Conservation (phyloP, 495 filamentous ascomycete genomes). For the Bathelium albidoporum region DNA sequence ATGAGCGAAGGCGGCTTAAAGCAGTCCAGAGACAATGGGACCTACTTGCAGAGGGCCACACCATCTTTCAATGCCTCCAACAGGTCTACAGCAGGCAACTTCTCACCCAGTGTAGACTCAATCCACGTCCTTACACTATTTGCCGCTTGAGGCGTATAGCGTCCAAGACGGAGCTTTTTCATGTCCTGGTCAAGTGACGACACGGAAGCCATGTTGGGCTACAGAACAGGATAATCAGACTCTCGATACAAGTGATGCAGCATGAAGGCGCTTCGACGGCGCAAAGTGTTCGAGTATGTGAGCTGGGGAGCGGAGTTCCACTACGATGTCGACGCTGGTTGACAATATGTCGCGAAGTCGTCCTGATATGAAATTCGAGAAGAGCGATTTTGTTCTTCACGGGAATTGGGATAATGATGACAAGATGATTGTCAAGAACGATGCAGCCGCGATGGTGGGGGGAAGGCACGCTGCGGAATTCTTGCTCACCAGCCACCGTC, state of each 20-base stretch:
- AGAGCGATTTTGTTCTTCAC: neutral
- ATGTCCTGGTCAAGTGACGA: constrained; percentile 91
- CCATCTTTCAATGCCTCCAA: constrained; percentile 84
- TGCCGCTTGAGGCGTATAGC: constrained; percentile 88
- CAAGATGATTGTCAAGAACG: neutral
- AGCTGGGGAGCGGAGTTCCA: neutral
- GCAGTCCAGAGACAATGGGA: neutral
- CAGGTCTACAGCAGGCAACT: constrained; percentile 61
- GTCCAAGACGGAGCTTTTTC: constrained; percentile 80
- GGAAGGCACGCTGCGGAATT: neutral
- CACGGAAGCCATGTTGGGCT: constrained; percentile 73
- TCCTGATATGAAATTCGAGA: neutral
- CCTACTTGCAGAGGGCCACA: constrained; percentile 78
- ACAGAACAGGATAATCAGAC: neutral
- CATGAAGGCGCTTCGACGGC: neutral
- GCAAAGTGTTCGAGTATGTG: neutral
- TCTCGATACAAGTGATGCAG: neutral
- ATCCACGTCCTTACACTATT: constrained; percentile 84
- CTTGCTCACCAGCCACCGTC: neutral
- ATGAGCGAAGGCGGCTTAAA: constrained; percentile 1
- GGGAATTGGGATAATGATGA: neutral
- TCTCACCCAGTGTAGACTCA: constrained; percentile 65
- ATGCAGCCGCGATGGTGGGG: neutral
- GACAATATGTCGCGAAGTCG: neutral
- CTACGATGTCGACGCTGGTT: neutral